Conservation (phyloP, 2,329 filamentous ascomycete species). For the Pseudocercospora fijiensis region DNA sequence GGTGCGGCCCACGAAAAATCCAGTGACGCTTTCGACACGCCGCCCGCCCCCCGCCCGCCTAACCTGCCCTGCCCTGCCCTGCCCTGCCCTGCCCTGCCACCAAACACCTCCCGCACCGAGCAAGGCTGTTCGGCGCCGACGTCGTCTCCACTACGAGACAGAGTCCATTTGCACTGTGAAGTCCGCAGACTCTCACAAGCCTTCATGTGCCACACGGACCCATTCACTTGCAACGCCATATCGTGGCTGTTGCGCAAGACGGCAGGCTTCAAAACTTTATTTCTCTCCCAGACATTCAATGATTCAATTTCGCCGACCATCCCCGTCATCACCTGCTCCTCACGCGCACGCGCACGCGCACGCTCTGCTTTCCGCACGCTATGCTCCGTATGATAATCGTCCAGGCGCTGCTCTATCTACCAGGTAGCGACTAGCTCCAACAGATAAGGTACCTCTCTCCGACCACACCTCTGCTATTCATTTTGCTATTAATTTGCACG, state of each 20-base stretch:
- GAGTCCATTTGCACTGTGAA: neutral
- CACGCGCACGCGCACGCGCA: too few relatives aligned
- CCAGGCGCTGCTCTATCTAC: neutral
- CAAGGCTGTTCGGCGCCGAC: neutral
- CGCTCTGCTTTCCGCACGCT: neutral
- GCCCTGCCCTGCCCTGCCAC: neutral
- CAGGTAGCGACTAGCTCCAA: neutral
- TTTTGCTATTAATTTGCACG: constrained; percentile 10
- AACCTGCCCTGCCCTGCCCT: neutral
- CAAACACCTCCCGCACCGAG: neutral
- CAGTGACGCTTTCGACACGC: neutral
- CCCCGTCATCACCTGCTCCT: neutral
- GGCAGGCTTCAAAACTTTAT: neutral
- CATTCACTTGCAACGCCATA: neutral
- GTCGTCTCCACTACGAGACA: neutral
- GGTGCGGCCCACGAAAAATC: neutral
- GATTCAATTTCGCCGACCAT: constrained; percentile 2
- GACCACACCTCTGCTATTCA: neutral
- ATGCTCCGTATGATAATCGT: neutral
- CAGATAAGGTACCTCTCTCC: neutral
- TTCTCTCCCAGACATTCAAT: neutral
- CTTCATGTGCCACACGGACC: neutral
- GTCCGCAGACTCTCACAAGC: neutral
- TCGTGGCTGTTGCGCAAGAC: constrained; percentile 2
- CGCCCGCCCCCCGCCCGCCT: neutral